Evolutionary conservation across 2,329 filamentous ascomycete genomes (phyloP), one percentile per base, ranked within the genome.

Genomic region (Penicillium sp.): DNA sequence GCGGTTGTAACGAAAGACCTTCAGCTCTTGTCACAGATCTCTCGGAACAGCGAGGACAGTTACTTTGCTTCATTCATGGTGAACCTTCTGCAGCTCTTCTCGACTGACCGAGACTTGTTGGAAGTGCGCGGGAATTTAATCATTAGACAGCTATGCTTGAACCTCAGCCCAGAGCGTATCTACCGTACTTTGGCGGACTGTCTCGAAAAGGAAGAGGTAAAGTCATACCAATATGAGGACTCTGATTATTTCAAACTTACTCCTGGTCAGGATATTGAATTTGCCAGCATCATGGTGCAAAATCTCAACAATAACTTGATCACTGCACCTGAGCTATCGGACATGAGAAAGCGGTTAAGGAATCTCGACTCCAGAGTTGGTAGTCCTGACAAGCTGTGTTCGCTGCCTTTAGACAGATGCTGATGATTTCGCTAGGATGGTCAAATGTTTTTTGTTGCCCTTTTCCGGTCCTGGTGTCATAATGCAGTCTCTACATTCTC

Each of bases 31-130:
- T 97, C 91, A 0, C 93, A 98, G 54, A 97, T 98, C 39, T 97
- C 91, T 2, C 83, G 86, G 50, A 94, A 96, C 56, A 97, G 89
- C 60, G 93, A 97, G 57, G 93, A 98, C 59, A 88, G 90, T 50
- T 97, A 97, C 66, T 98, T 98, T 62, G 85, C 87, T 2, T 94
- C 91, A 16, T 98, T 98, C 64, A 98, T 98, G 93, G 86, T 96
- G 45, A 94, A 94, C 60, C 74, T 98, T 7, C 73, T 98, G 29
- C 93, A 96, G 61, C 78, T 98, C 1, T 98, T 98, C 62, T 94
- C 88, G 28, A 97, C 93, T 0, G 93, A 98, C 62, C 79, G 93
- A 20, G 86, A 88, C 54, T 74, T 98, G 16, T 75, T 98, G 5
- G 93, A 98, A 68, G 93, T 86, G 2, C 77, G 93, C 40, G 93